Percentiles rank a stretch among this genome's conserved stretches.
phyloP scores from a whole-genome alignment of 768 basidiomycete species.

The Agaricus blazei region DNA sequence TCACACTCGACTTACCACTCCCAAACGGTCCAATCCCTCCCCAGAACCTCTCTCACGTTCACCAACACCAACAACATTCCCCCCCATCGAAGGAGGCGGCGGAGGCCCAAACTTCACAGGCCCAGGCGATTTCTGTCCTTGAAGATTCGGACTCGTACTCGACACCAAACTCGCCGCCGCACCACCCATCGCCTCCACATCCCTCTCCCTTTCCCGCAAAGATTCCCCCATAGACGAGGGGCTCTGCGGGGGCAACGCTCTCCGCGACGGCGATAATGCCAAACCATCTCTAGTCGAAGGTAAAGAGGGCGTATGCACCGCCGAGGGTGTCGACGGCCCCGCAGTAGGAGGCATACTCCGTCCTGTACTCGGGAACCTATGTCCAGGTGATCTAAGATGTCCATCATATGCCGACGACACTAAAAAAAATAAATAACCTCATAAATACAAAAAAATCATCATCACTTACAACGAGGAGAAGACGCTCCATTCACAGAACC shows the following conservation, averaged over 20 bases:
- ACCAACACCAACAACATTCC: slow-evolving; percentile 6
- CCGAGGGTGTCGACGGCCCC: slow-evolving; percentile 15
- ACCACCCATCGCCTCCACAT: not conserved
- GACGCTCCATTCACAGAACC: slow-evolving; percentile 19
- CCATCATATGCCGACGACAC: slow-evolving; percentile 22
- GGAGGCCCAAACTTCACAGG: slow-evolving; percentile 15
- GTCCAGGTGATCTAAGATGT: slow-evolving; percentile 36
- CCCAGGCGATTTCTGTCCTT: slow-evolving; percentile 3
- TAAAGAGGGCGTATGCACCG: slow-evolving; percentile 20
- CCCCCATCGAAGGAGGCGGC: slow-evolving; percentile 20
- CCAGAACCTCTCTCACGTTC: not conserved
- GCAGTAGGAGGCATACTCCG: slow-evolving; percentile 17
- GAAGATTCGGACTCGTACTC: slow-evolving; percentile 1
- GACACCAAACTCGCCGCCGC: not conserved
- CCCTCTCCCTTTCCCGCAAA: not conserved
- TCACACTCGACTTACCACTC: slow-evolving; percentile 13
- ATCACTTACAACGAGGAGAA: slow-evolving; percentile 25
- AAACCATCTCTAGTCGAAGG: slow-evolving; percentile 15
- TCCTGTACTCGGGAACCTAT: slow-evolving; percentile 28
- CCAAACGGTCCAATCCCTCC: no score
- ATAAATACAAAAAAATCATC: not conserved
- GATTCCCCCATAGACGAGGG: not conserved
- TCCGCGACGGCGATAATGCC: slow-evolving; percentile 32
- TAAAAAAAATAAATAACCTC: not conserved
- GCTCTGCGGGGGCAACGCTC: slow-evolving; percentile 21